Evolutionary conservation across 75 land plant genomes (phyloP), one percentile per base, ranked within the genome.

Genomic region (Pinus taeda): DNA sequence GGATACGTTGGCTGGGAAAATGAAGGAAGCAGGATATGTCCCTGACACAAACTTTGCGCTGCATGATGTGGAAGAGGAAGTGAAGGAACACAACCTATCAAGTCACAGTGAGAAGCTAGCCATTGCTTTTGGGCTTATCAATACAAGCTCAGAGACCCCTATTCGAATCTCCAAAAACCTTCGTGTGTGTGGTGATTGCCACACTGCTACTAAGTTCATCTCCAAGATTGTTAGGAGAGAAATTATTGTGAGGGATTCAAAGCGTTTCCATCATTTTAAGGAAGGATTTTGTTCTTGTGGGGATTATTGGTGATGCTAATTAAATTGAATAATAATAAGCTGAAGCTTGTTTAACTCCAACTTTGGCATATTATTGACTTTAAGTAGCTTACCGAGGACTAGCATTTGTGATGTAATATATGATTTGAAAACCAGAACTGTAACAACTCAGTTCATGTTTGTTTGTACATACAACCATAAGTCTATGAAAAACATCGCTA

Each of bases 211-310:
- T 60, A 80, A 79, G 15, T 73, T 66, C 82, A 45, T 77, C 66
- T 78, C 81, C 21, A 59, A 30, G 18, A 7, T 64, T 60, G 61
- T 17, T 4, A 45, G 65, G 18, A 49, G 73, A 22, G 58, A 80
- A 26, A 71, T 81, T 55, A 60, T 70, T 62, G 79, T 80, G 70
- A 76, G 83, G 57, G 81, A 80, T 55, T 77, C 33, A 81, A 81
- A 49, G 55, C 55, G 55, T 49, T 49, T 49, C 55, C 55, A 49
- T 71, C 17, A 81, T 49, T 81, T 80, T 55, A 57, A 69, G 57
- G 53, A 81, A 21, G 83, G 83, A 1, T 12, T 55, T 18, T 81
- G 83, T 57, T 56, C 64, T 30, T 81, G 83, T 71, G 83, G 71
- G 36, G 71, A 67, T 67, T 67, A 18, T 67, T 75, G 42, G 62